Base-by-base conservation (phyloP, 1,284 basidiomycete species). In the Cutaneotrichosporon spelunceum region DNA sequence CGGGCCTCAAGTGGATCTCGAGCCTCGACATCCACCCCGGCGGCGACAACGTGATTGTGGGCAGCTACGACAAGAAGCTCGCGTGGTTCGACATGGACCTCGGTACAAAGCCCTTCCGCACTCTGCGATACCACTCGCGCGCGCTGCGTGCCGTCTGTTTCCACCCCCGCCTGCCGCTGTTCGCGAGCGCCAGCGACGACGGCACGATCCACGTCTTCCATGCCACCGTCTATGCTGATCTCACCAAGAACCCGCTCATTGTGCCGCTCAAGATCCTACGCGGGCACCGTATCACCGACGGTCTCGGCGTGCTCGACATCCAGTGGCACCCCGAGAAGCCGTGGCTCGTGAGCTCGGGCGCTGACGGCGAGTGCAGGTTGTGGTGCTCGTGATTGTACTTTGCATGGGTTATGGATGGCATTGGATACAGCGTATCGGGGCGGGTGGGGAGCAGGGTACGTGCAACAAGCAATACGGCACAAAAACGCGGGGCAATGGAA, bases 51-150 rank as follows among this genome's bases (percentile, higher is more conserved):
- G 81, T 99, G 65, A 90, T 99, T 68, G 90, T 99, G 48, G 96
- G 96, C 63, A 90, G 90, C 57, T 99, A 99, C 80, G 96, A 99
- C 81, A 89, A 91, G 70, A 95, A 97, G 78, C 82, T 99, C 19
- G 93, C 91, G 72, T 99, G 96, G 96, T 99, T 99, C 79, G 96
- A 99, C 81, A 82, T 99, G 63, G 96, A 99, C 74, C 85, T 99
- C 59, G 90, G 88, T 71, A 88, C 90, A 69, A 93, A 95, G 76
- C 96, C 96, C 1, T 99, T 94, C 85, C 96, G 96, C 81, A 88
- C 96, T 61, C 82, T 99, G 69, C 87, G 93, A 87, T 99, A 98
- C 79, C 96, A 99, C 81, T 82, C 88, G 8, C 87, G 90, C 63
- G 96, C 96, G 24, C 89, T 99, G 66, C 88, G 96, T 63, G 88